These are phyloP conservation scores for Cymbidium sinense DNA, from an alignment of 106 monocot species.

Conservation along the genomic window DNA sequence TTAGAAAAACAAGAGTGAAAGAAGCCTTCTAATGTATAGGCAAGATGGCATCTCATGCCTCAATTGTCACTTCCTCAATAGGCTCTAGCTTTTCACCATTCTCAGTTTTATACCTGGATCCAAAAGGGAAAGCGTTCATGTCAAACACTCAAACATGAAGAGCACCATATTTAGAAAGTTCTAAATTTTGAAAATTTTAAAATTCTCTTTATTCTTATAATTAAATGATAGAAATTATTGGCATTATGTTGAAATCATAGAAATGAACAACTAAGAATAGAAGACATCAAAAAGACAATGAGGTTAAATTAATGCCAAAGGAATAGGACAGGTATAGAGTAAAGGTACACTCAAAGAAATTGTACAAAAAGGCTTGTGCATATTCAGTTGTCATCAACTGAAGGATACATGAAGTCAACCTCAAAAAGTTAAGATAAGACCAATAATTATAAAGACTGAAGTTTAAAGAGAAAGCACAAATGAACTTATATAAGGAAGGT, in stretches of 20 bases:
- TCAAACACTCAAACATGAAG: neutral
- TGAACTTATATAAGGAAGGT: neutral
- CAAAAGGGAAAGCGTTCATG: neutral
- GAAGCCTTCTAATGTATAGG: neutral
- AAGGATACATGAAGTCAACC: neutral
- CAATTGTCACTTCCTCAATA: slow-evolving; percentile 98
- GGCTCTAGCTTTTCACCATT: slow-evolving; percentile 77
- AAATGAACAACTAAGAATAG: neutral
- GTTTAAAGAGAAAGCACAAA: neutral
- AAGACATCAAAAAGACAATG: neutral
- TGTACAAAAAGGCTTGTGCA: neutral
- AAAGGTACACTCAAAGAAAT: neutral
- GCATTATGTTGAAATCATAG: too few relatives aligned
- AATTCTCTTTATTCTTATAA: too few relatives aligned
- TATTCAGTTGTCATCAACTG: too few relatives aligned
- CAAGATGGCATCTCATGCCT: slow-evolving; percentile 53
- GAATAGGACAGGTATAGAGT: neutral
- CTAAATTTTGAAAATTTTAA: too few relatives aligned
- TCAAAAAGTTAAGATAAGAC: neutral
- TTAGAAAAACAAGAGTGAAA: neutral
- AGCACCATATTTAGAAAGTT: neutral
- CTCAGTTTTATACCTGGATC: slow-evolving; percentile 84
- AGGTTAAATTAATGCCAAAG: neutral
- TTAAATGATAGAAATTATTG: too few relatives aligned
- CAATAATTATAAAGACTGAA: neutral